Evolutionary conservation across 129 eudicot genomes (phyloP), one percentile per base, ranked within the genome.

Genomic region (Cynara cardunculus): DNA sequence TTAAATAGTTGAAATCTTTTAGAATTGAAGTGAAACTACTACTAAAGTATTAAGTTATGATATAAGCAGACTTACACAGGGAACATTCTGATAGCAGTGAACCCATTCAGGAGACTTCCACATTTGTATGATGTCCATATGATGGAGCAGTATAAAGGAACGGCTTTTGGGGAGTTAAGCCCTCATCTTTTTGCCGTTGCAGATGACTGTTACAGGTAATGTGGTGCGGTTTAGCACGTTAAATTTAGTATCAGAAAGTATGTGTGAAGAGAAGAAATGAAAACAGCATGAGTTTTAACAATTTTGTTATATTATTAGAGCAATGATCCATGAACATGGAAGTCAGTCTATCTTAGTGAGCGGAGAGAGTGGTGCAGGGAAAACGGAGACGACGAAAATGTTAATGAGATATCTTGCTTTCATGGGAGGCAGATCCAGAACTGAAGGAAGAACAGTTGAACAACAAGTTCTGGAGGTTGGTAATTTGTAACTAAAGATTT

Each of bases 301-400:
- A 69, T 74, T 26, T 74, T 31, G 66, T 27, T 79, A 49, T 32
- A 32, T 32, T 75, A 90, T 16, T 53, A 53, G 97, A 86, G 86
- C 97, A 46, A 89, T 90, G 92, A 86, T 87, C 72, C 86, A 93
- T 35, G 97, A 93, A 75, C 89, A 93, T 1, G 97, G 97, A 61
- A 93, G 96, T 86, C 97, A 93, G 56, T 89, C 97, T 35, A 93
- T 93, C 53, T 89, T 93, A 87, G 97, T 93, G 76, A 93, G 97
- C 69, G 97, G 97, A 71, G 97, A 93, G 86, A 93, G 97, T 89
- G 97, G 97, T 73, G 97, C 97, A 65, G 97, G 97, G 37, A 93
- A 93, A 85, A 93, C 97, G 0, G 97, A 93, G 89, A 93, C 97
- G 67, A 93, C 97, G 71, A 93, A 93, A 86, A 93, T 93, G 97